These are phyloP conservation scores for Vigna hirtella DNA, from an alignment of 306 rosid genomes.

Conservation along the genomic window DNA sequence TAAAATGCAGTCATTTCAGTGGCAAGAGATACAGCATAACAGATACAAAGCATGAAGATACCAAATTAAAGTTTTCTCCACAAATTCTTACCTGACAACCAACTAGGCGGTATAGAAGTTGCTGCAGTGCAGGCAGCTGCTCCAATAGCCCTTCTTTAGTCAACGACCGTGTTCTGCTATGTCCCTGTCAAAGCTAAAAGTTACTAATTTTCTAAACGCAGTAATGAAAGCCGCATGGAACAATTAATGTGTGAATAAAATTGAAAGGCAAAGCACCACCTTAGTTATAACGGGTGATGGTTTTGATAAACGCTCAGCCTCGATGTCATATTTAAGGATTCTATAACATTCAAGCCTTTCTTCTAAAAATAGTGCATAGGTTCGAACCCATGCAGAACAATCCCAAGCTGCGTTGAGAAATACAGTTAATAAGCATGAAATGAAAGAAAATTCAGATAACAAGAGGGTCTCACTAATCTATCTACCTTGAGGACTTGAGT, in stretches of 20 bases:
- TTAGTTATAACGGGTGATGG: conserved; percentile 52
- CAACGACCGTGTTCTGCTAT: conserved; percentile 67
- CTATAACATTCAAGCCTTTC: conserved; percentile 86
- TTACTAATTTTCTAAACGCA: conserved; percentile 37
- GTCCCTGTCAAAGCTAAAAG: conserved; percentile 56
- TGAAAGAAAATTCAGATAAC: conserved; percentile 18
- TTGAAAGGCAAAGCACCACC: conserved; percentile 51
- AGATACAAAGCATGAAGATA: conserved; percentile 29
- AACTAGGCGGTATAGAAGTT: conserved; percentile 79
- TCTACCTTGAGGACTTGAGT: conserved; percentile 84
- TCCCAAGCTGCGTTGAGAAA: conserved; percentile 86
- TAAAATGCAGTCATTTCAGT: not conserved
- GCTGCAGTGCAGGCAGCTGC: conserved; percentile 89
- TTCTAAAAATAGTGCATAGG: conserved; percentile 83
- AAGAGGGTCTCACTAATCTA: conserved; percentile 44
- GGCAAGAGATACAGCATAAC: not conserved
- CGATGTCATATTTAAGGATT: conserved; percentile 80
- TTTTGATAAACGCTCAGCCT: conserved; percentile 73
- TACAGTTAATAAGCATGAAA: conserved; percentile 45
- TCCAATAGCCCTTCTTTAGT: conserved; percentile 68
- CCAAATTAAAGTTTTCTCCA: conserved; percentile 16
- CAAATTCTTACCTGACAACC: conserved; percentile 76
- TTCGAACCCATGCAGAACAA: conserved; percentile 93
- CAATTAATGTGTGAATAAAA: not conserved
- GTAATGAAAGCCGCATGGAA: not conserved